A percentile compares a stretch with the other conserved stretches of the same genome.
Conservation (phyloP, 768 basidiomycete genomes). For the Russula virescens region DNA sequence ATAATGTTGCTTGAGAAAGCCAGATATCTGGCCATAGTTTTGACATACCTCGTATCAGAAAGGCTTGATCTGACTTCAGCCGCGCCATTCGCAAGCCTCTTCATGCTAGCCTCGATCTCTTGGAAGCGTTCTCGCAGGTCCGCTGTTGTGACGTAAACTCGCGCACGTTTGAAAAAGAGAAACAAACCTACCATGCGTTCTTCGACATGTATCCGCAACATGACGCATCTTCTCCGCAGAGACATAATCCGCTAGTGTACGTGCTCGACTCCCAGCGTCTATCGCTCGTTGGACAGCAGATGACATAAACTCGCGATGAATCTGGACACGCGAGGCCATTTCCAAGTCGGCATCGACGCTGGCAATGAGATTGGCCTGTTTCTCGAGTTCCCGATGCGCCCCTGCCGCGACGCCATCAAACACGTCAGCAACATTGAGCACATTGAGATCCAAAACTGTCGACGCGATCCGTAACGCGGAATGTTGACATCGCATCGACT, state of each 20-base stretch:
- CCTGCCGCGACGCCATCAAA: conserved; percentile 58
- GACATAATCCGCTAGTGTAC: conserved; percentile 78
- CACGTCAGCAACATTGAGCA: conserved; percentile 63
- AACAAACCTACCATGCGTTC: conserved; percentile 54
- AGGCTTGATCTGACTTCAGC: conserved; percentile 17
- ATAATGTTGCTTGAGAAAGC: background rate
- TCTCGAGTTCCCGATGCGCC: conserved; percentile 58
- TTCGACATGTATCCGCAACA: conserved; percentile 65
- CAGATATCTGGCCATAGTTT: background rate
- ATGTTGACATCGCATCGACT: conserved; percentile 57
- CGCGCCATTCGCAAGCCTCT: conserved; percentile 22
- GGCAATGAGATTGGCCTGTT: conserved; percentile 55
- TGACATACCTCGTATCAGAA: conserved; percentile 19
- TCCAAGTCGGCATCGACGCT: conserved; percentile 69
- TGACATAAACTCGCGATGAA: conserved; percentile 75
- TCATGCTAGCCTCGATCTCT: conserved; percentile 30
- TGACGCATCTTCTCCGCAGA: conserved; percentile 72
- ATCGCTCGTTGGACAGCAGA: conserved; percentile 59
- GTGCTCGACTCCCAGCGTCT: conserved; percentile 58
- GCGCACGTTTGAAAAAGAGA: background rate
- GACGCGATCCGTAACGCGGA: conserved; percentile 71
- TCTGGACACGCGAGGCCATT: conserved; percentile 55
- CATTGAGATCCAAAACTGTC: conserved; percentile 62
- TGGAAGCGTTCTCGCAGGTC: conserved; percentile 52
- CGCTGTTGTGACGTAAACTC: background rate